These are phyloP conservation scores for Celoporthe dispersa DNA, from an alignment of 2,329 filamentous ascomycete species.

Conservation along the genomic window DNA sequence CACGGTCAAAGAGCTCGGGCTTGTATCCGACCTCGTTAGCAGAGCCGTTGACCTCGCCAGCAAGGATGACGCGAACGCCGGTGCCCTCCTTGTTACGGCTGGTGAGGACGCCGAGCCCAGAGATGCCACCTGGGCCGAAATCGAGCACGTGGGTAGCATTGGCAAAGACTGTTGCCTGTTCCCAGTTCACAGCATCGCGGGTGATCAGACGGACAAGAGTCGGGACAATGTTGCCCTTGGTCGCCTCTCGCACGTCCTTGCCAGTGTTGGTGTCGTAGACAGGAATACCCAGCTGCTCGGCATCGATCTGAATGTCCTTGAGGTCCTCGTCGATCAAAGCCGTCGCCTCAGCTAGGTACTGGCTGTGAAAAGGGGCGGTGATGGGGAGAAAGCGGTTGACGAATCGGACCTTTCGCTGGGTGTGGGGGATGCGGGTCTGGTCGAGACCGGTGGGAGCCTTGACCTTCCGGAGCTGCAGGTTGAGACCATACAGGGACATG, in stretches of 20 bases:
- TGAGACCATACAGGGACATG: constrained; percentile 94
- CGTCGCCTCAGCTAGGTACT: constrained; percentile 83
- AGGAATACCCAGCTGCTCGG: constrained; percentile 75
- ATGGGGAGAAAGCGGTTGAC: constrained; percentile 97
- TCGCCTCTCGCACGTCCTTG: constrained; percentile 74
- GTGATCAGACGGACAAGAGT: constrained; percentile 91
- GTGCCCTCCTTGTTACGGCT: constrained; percentile 99
- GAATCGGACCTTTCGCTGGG: constrained; percentile 94
- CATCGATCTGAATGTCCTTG: constrained; percentile 77
- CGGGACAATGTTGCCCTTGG: constrained; percentile 80
- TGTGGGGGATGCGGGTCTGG: constrained; percentile 92
- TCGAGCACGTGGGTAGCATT: constrained; percentile 92
- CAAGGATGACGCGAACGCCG: constrained; percentile 93
- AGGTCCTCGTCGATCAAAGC: constrained; percentile 85
- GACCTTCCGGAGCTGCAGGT: constrained; percentile 91
- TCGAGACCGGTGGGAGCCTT: constrained; percentile 98
- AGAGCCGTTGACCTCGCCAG: constrained; percentile 89
- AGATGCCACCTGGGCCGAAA: constrained; percentile 96
- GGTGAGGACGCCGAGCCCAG: constrained; percentile 91
- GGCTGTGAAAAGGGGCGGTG: constrained; percentile 97
- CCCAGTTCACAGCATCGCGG: constrained; percentile 93
- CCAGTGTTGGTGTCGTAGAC: constrained; percentile 92
- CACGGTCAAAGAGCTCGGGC: constrained; percentile 94
- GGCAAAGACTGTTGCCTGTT: constrained; percentile 89
- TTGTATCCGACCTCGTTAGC: constrained; percentile 95